Evolutionary conservation across 108 stramenopile genomes (phyloP), one percentile per base, ranked within the genome.

Genomic region (Cyclotella choctawhatcheeana): DNA sequence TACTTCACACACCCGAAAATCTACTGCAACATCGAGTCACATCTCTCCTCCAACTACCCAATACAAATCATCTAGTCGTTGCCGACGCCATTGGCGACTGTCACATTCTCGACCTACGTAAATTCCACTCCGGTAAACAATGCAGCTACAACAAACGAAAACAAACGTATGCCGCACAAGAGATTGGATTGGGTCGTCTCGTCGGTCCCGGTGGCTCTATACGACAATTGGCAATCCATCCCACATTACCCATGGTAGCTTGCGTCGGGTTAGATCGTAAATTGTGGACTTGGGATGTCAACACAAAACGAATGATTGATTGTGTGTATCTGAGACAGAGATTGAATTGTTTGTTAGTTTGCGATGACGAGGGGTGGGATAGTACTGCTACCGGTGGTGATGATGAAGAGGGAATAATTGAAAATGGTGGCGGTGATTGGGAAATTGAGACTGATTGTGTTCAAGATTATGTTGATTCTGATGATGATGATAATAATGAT

Each of bases 311-410:
- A 21, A 83, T 89, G 69, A 20, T 88, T 27, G 83, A 88, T 68
- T 91, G 91, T 72, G 82, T 92, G 12, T 94, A 94, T 69, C 64
- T 94, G 81, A 94, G 86, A 54, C 93, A 94, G 82, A 76, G 93
- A 50, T 67, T 94, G 76, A 90, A 89, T 70, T 89, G 89, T 73
- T 75, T 90, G n/a, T 62, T 94, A 59, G 66, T 92, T 64, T 86
- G 84, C 27, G 56, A 52, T n/a, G 88, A 89, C 60, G 71, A 43
- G 12, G 45, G 44, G 18, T 67, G 68, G 71, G 26, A 37, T 2
- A 66, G 33, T 6, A 22, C 33, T 0, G 73, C 34, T 14, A 62
- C 70, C 22, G 55, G 33, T 20, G 51, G 18, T 63, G 68, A 82
- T 44, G 79, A 68, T 58, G 55, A 48, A 17, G 35, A 35, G 29